Evolutionary conservation across 2,329 filamentous ascomycete genomes (phyloP).

Genomic region (Neofusicoccum laricinum): DNA sequence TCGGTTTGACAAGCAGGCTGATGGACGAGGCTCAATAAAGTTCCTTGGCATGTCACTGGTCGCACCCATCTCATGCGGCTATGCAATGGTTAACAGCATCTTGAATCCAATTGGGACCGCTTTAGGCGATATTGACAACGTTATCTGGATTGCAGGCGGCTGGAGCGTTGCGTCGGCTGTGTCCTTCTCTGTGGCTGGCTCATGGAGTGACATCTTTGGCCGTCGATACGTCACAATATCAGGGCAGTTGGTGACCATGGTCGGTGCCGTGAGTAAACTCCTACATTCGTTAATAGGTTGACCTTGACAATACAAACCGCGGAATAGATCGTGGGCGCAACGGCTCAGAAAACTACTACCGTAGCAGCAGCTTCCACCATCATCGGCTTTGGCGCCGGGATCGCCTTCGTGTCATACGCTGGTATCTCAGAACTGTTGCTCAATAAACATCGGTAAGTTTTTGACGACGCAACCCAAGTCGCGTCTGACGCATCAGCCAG

Average conservation of each 20-base stretch:
- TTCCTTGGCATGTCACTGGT: constrained; percentile 25
- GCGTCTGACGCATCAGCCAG: background rate
- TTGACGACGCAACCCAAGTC: no score
- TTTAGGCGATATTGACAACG: constrained; percentile 19
- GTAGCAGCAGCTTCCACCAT: constrained; percentile 23
- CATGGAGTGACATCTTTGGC: constrained; percentile 34
- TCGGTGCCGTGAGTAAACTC: constrained; percentile 22
- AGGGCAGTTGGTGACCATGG: constrained; percentile 27
- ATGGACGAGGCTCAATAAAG: background rate
- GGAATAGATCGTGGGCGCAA: constrained; percentile 31
- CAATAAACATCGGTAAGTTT: constrained; percentile 20
- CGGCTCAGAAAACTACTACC: constrained; percentile 31
- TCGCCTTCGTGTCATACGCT: constrained; percentile 12
- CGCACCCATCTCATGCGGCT: constrained; percentile 23
- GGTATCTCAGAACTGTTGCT: constrained; percentile 23
- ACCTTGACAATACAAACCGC: constrained; percentile 28
- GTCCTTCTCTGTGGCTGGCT: constrained; percentile 31
- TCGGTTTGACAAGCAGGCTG: background rate
- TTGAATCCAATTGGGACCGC: constrained; percentile 20
- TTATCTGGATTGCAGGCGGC: constrained; percentile 28
- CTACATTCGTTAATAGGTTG: background rate
- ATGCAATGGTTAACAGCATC: constrained; percentile 21
- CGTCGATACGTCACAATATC: constrained; percentile 30
- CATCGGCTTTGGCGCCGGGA: background rate
- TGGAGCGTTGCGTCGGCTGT: constrained; percentile 29